Evolutionary conservation across 495 filamentous ascomycete species (phyloP), one percentile per base, ranked within the genome.

Genomic region (Rusavskia elegans): DNA sequence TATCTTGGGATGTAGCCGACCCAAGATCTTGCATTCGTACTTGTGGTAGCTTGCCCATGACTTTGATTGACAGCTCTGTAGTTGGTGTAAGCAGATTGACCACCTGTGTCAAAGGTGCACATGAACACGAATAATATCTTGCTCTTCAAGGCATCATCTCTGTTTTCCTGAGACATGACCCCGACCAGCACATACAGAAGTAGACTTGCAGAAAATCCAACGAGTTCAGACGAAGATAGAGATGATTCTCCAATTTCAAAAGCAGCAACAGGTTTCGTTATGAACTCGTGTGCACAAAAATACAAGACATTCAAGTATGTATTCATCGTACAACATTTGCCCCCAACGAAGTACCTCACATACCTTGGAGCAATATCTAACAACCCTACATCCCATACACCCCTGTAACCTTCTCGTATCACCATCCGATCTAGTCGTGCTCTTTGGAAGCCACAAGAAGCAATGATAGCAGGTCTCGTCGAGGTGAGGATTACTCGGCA

Each of bases 21-120:
- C 57, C 53, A 72, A 75, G 6, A 74, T 66, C 14, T 66, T 54
- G 57, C 81, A 85, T 66, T 83, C 80, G 44, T 67, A 56, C 39
- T 76, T 78, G 62, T 85, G 80, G 2, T 64, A 62, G 20, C 65
- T 63, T 52, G 71, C 76, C 80, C 80, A 85, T 35, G 80, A 71
- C 45, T 67, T 68, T 8, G 64, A 59, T 66, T 83, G 81, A 58
- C 81, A 85, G 2, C 59, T 59, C 81, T 84, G 42, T n/a, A 46
- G 1, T 9, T 16, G 20, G 16, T 11, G 40, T 42, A 17, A 42
- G 40, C 40, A 42, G 14, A 19, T 19, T 21, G 20, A n/a, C 40
- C 20, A 8, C 14, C 9, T 19, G 13, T 21, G 40, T 19, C 40
- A 7, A 2, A 20, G 5, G n/a, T 27, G 25, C 2, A 27, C 25